These are phyloP conservation scores for Aspergillus pseudoviridinutans DNA, from an alignment of 2,329 filamentous ascomycete species.

Conservation along the genomic window DNA sequence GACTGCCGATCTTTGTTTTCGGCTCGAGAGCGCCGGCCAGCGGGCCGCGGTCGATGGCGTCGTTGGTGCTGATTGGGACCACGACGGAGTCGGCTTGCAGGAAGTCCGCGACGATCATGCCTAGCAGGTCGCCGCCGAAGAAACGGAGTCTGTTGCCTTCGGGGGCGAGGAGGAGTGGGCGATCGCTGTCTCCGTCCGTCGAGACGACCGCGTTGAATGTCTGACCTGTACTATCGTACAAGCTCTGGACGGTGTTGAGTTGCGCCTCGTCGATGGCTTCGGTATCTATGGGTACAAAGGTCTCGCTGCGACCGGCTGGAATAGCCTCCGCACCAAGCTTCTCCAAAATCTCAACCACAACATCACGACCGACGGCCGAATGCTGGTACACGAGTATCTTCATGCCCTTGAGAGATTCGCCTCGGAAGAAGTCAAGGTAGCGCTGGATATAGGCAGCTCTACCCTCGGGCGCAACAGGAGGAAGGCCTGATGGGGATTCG, in stretches of 20 bases:
- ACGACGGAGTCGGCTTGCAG: constrained; percentile 26
- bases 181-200: constrained; percentile 33
- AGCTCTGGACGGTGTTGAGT: constrained; percentile 25
- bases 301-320: constrained; percentile 29
- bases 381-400: constrained; percentile 31
- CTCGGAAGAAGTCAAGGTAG: constrained; percentile 29
- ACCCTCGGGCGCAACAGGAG: constrained; percentile 15
- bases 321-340: constrained; percentile 26
- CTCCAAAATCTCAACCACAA: constrained; percentile 28
- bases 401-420: constrained; percentile 23
- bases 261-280: constrained; percentile 32
- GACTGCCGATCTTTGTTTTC: constrained; percentile 33
- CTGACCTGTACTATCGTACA: constrained; percentile 20
- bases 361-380: constrained; percentile 32
- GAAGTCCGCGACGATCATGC: constrained; percentile 31
- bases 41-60: constrained; percentile 29
- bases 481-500: constrained; percentile 10
- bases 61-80: constrained; percentile 33
- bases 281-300: constrained; percentile 33
- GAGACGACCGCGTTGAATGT: constrained; percentile 29
- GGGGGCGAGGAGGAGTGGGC: constrained; percentile 28
- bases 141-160: constrained; percentile 25
- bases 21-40: constrained; percentile 23
- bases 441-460: constrained; percentile 25
- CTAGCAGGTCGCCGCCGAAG: constrained; percentile 30